These are phyloP conservation scores for Trypanosoma vivax DNA, from an alignment of 208 protist species.

Conservation along the genomic window DNA sequence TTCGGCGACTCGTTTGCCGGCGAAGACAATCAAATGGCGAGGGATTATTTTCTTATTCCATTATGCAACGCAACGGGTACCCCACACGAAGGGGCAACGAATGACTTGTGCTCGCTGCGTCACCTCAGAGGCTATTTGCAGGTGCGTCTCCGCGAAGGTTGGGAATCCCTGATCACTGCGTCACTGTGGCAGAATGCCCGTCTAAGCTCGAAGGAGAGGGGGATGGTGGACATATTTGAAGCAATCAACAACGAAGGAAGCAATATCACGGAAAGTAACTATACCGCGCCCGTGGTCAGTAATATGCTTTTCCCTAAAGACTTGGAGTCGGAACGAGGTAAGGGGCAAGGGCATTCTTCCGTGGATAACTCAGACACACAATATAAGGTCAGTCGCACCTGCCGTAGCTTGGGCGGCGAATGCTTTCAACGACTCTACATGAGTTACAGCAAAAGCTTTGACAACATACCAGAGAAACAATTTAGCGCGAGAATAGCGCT, in stretches of 20 bases:
- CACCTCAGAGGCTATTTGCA: constrained; percentile 14
- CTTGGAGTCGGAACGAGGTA: too few relatives aligned
- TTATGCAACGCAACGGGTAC: background rate
- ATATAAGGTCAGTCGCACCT: constrained; percentile 9
- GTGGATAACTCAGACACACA: background rate
- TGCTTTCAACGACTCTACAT: constrained; percentile 18
- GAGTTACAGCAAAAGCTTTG: constrained; percentile 22
- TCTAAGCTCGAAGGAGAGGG: background rate
- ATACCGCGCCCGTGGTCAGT: too few relatives aligned
- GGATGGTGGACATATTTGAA: too few relatives aligned
- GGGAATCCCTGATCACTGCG: constrained; percentile 11
- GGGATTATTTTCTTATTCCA: constrained; percentile 15
- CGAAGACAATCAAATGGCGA: background rate
- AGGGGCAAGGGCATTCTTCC: background rate
- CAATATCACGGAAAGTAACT: too few relatives aligned
- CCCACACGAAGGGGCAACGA: background rate
- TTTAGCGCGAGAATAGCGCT: constrained; percentile 17
- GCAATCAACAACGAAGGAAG: too few relatives aligned
- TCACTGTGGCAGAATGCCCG: constrained; percentile 13
- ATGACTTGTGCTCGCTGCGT: constrained; percentile 9
- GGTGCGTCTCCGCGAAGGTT: constrained; percentile 19
- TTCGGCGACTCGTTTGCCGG: background rate
- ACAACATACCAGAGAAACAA: constrained; percentile 14
- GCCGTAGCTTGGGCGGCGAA: constrained; percentile 17
- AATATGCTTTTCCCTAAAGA: too few relatives aligned